Evolutionary conservation across 352 stramenopile species (phyloP).

Genomic region (Pythium sp.): DNA sequence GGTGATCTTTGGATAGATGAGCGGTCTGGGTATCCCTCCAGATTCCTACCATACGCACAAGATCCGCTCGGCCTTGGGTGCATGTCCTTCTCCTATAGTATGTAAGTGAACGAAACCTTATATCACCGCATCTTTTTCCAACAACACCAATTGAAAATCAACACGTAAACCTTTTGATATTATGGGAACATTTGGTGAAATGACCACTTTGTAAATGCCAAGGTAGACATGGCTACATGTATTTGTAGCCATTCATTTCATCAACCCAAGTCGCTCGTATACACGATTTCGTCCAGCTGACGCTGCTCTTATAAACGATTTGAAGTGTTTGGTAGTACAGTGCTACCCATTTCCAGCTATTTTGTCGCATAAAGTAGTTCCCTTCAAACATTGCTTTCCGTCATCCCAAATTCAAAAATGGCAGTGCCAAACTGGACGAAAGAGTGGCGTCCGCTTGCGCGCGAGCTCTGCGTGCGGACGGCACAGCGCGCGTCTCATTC

Average conservation of each 20-base stretch:
- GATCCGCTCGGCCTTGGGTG: too few species aligned
- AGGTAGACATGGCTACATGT: not conserved
- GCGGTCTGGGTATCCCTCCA: too few species aligned
- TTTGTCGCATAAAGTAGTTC: not conserved
- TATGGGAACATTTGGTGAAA: not conserved
- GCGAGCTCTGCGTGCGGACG: constrained; percentile 40
- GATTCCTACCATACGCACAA: too few species aligned
- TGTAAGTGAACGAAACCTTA: not conserved
- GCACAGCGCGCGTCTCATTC: not conserved
- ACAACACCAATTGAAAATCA: not conserved
- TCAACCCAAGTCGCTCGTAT: not conserved
- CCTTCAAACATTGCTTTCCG: not conserved
- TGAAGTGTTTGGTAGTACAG: not conserved
- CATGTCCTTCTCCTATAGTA: not conserved
- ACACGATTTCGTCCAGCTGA: not conserved
- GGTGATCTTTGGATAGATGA: too few species aligned
- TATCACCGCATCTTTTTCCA: not conserved
- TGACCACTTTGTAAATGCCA: not conserved
- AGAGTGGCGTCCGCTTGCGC: constrained; percentile 58
- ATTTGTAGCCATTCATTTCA: not conserved
- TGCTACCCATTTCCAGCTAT: not conserved
- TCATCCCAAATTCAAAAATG: constrained; percentile 16
- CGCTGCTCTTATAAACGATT: not conserved
- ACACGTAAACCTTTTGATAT: not conserved
- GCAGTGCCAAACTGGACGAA: constrained; percentile 45